Conservation (phyloP, 371 early-diverging fungal genomes). For the Mortierella sp. region DNA sequence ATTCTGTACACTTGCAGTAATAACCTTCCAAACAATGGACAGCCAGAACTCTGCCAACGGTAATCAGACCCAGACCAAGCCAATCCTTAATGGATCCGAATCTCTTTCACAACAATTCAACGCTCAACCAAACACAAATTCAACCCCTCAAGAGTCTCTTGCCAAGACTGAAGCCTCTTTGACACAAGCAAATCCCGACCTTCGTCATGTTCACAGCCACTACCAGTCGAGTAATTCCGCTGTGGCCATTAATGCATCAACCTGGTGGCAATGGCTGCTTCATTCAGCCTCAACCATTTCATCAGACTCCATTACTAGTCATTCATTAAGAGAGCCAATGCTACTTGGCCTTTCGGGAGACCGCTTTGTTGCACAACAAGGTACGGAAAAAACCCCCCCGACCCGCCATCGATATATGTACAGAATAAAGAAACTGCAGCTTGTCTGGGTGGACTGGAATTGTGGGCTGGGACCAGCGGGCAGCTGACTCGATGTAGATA, state of each 20-base stretch:
- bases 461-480: constrained; percentile 1
- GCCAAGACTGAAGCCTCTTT: background rate
- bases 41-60: background rate
- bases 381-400: background rate
- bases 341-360: constrained; percentile 17
- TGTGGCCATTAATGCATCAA: background rate
- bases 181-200: background rate
- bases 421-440: background rate
- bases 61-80: background rate
- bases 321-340: constrained; percentile 5
- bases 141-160: background rate
- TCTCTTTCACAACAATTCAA: background rate
- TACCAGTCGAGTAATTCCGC: background rate
- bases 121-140: background rate
- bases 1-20: background rate
- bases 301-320: constrained; percentile 1
- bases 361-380: constrained; percentile 6
- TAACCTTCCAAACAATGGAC: background rate
- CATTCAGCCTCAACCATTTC: constrained; percentile 17
- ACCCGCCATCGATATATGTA: background rate
- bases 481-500: background rate
- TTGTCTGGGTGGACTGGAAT: background rate
- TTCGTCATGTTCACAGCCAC: constrained; percentile 2
- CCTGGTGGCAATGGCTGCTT: constrained; percentile 19
- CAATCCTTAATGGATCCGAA: background rate